Evolutionary conservation across 2,329 filamentous ascomycete species (phyloP).

Genomic region (Xylaria sp.): DNA sequence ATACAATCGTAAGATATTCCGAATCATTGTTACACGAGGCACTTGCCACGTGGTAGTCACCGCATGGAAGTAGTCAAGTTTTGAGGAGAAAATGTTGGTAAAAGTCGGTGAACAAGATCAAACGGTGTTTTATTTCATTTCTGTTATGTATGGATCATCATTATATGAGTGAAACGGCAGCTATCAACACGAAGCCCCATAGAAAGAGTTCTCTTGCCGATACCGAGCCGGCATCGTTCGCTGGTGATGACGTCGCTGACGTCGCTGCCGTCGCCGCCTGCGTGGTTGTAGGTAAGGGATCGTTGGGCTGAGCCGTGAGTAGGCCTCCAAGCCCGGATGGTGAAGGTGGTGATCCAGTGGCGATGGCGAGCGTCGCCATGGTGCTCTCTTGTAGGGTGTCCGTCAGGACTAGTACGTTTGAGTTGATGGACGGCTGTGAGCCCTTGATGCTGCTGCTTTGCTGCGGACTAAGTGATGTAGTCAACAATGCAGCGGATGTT

Average conservation of each 20-base stretch:
- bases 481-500: slow-evolving; percentile 21
- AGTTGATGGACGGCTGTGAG: slow-evolving; percentile 8
- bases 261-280: background rate
- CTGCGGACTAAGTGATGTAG: slow-evolving; percentile 5
- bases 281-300: slow-evolving; percentile 6
- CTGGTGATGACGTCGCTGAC: background rate
- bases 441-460: slow-evolving; percentile 17
- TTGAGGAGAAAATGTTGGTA: background rate
- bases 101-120: background rate
- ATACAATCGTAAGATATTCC: too few species aligned
- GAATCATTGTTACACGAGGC: too few species aligned
- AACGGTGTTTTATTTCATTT: background rate
- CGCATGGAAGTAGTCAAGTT: background rate
- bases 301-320: slow-evolving; percentile 5
- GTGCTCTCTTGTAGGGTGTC: slow-evolving; percentile 13
- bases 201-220: slow-evolving; percentile 1
- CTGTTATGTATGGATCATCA: background rate
- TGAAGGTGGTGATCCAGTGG: slow-evolving; percentile 27
- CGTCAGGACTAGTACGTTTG: slow-evolving; percentile 28
- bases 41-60: too few species aligned
- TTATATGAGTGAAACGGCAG: slow-evolving; percentile 19
- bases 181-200: slow-evolving; percentile 24
- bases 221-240: slow-evolving; percentile 21
- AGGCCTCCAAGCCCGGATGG: slow-evolving; percentile 21
- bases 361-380: slow-evolving; percentile 20